phyloP scores from a whole-genome alignment of 75 land plant species.

The Chamaecyparis obtusa region DNA sequence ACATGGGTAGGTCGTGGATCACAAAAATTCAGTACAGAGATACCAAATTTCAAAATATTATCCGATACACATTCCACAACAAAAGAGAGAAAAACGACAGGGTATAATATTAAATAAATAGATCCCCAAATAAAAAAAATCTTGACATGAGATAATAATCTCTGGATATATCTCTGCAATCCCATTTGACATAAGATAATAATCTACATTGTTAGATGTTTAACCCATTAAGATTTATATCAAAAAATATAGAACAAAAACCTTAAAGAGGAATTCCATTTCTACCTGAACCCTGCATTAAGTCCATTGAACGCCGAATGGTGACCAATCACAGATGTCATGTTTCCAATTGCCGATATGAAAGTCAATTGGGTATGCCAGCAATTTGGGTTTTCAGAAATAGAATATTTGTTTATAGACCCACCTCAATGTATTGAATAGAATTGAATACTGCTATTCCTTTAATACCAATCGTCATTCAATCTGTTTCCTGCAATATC shows the following conservation, averaged over 20 bases:
- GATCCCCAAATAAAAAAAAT: too few relatives aligned
- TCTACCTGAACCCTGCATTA: slow-evolving; percentile 67
- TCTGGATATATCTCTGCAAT: too few relatives aligned
- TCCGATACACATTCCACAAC: neutral
- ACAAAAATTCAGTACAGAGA: neutral
- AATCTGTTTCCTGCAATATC: too few relatives aligned
- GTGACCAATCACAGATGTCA: neutral
- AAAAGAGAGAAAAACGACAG: neutral
- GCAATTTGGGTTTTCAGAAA: neutral
- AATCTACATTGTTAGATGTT: too few relatives aligned
- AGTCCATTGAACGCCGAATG: slow-evolving; percentile 48
- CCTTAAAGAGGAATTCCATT: too few relatives aligned
- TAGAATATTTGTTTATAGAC: neutral
- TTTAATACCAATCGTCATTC: too few relatives aligned
- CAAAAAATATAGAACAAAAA: neutral
- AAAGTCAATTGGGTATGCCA: neutral
- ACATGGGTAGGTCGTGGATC: neutral
- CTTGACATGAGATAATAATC: too few relatives aligned
- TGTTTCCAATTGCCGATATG: too few relatives aligned
- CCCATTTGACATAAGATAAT: neutral
- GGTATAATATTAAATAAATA: too few relatives aligned
- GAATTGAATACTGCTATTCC: too few relatives aligned
- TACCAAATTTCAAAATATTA: neutral
- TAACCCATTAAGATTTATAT: neutral
- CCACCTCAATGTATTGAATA: neutral